Evolutionary conservation across 306 rosid genomes (phyloP).

Genomic region (Dryas alaskensis): DNA sequence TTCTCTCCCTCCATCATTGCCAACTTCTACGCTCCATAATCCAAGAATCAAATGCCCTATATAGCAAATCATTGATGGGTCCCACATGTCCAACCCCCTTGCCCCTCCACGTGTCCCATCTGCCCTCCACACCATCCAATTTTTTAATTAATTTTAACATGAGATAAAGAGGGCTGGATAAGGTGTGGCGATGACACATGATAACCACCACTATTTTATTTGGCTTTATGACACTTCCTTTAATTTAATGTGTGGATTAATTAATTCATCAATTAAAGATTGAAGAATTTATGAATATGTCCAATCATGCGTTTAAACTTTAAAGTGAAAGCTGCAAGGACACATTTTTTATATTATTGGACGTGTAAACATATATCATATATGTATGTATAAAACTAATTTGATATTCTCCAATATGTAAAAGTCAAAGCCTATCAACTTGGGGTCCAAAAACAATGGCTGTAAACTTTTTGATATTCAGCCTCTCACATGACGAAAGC

Average conservation of each 20-base stretch:
- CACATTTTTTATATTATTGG: neutral
- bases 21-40: conserved; percentile 62
- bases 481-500: conserved; percentile 43
- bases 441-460: conserved; percentile 31
- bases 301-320: conserved; percentile 30
- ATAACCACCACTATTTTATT: conserved; percentile 40
- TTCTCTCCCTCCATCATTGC: conserved; percentile 45
- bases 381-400: neutral
- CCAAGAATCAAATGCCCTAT: conserved; percentile 79
- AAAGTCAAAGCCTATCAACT: conserved; percentile 56
- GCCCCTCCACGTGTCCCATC: conserved; percentile 31
- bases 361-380: neutral
- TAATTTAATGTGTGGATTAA: conserved; percentile 16
- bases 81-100: conserved; percentile 37
- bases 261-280: conserved; percentile 14
- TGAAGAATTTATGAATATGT: conserved; percentile 27
- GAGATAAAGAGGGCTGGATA: neutral
- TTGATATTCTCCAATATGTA: conserved; percentile 33
- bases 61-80: conserved; percentile 85
- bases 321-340: conserved; percentile 24
- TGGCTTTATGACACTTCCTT: conserved; percentile 36
- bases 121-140: conserved; percentile 17
- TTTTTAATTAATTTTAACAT: neutral
- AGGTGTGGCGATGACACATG: conserved; percentile 39
- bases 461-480: conserved; percentile 28